phyloP scores from a whole-genome alignment of 768 basidiomycete genomes.

The Suillus weaverae region DNA sequence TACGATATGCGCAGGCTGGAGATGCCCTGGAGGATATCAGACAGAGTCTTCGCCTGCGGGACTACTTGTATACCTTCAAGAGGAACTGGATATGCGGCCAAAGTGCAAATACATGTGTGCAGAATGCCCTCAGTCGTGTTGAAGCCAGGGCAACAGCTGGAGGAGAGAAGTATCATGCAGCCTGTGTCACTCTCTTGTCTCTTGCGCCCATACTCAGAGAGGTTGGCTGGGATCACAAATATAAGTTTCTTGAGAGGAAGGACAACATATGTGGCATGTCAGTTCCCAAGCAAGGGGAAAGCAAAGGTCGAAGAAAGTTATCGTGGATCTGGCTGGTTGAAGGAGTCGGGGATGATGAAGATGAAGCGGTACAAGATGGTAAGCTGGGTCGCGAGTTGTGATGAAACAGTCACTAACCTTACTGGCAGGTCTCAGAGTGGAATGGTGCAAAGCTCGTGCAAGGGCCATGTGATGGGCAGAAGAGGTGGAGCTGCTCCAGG shows the following conservation, averaged over 20 bases:
- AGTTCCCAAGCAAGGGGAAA: not conserved
- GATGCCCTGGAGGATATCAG: not conserved
- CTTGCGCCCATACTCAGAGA: not conserved
- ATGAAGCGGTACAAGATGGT: not conserved
- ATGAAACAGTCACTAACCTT: not conserved
- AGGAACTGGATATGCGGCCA: not conserved
- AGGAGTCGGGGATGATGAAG: not conserved
- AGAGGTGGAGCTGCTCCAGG: slow-evolving; percentile 1
- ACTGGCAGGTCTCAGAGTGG: not conserved
- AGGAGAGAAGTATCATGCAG: not conserved
- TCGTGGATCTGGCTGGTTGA: not conserved
- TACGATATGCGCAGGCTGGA: not conserved
- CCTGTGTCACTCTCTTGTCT: not conserved
- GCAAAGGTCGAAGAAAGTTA: not conserved
- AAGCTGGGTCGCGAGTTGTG: not conserved
- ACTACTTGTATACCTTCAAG: not conserved
- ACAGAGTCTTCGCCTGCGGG: not conserved
- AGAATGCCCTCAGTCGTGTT: not conserved
- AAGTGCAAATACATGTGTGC: not conserved
- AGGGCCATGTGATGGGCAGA: not conserved
- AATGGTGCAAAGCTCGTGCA: not conserved
- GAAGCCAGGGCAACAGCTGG: not conserved
- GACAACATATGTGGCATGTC: not conserved
- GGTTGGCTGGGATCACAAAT: not conserved
- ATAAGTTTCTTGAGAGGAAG: not conserved